Percentiles rank a stretch among this genome's conserved stretches.
These are phyloP conservation scores for Ballota nigra DNA, from an alignment of 257 asterid species.

Conservation along the genomic window DNA sequence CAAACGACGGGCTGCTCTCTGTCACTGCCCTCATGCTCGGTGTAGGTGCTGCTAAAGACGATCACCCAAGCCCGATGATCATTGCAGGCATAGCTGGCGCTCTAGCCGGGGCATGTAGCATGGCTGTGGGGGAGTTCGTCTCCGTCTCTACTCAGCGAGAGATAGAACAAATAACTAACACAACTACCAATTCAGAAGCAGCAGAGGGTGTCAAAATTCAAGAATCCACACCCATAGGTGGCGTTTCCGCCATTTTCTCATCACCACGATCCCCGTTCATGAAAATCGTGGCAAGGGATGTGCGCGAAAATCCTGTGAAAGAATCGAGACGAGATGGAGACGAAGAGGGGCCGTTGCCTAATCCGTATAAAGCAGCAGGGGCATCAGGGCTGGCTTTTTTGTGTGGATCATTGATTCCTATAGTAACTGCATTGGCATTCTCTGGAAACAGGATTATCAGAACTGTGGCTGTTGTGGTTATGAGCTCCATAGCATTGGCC, in stretches of 20 bases:
- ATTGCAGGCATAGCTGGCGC: constrained; percentile 62
- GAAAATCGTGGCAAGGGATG: constrained; percentile 28
- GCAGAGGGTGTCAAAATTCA: not conserved
- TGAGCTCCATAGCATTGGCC: constrained; percentile 38
- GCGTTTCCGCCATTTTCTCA: constrained; percentile 17
- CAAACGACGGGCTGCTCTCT: constrained; percentile 62
- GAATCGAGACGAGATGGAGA: not conserved
- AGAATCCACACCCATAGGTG: not conserved
- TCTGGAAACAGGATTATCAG: constrained; percentile 15
- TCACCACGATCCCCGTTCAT: constrained; percentile 38
- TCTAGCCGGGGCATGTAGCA: constrained; percentile 68
- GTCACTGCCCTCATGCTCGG: constrained; percentile 65
- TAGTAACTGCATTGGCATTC: constrained; percentile 37
- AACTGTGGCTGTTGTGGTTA: constrained; percentile 31
- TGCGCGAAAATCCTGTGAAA: not conserved
- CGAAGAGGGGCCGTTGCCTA: constrained; percentile 29
- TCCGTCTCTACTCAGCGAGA: constrained; percentile 67
- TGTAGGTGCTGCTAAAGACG: constrained; percentile 60
- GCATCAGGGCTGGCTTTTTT: constrained; percentile 55
- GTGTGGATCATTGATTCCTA: constrained; percentile 51
- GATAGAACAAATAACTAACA: constrained; percentile 26
- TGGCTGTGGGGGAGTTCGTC: constrained; percentile 66
- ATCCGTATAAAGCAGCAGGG: constrained; percentile 49
- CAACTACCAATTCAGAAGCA: not conserved
- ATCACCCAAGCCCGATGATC: constrained; percentile 40